Evolutionary conservation across 2,329 filamentous ascomycete genomes (phyloP), one percentile per base, ranked within the genome.

Genomic region (Chaetomium sp.): DNA sequence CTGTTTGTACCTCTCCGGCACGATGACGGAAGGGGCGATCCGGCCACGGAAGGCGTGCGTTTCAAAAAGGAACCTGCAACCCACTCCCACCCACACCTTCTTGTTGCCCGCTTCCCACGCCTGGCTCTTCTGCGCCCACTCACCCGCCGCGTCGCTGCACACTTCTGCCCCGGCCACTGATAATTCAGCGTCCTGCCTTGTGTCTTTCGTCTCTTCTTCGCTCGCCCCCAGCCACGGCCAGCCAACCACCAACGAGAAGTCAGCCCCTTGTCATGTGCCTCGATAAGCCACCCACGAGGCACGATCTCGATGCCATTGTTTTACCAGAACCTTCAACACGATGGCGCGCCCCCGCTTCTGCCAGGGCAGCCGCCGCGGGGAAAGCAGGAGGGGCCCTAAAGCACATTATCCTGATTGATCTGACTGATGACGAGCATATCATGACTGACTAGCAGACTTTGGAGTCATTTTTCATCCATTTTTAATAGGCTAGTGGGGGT

Each of bases 231-330:
- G 19, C 19, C 19, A 27, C 19, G 19, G 19, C 19, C 19, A 27
- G 49, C 49, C 49, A 52, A 49, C 54, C 45, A 52, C 54, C 54
- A 56, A 49, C 45, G 43, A 41, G 54, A 56, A 52, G 44, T 49
- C 49, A 33, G 45, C 37, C 49, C 49, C 49, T 52, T 41, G 49
- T 56, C 54, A 56, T 56, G 54, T 56, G 54, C 27, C 32, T 9
- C 11, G 12, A 48, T 47, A 38, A 45, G 49, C 38, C 54, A 49
- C 54, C 46, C 54, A 40, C 44, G 49, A 49, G 44, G 44, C 5
- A 14, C 11, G 41, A 51, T 47, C 36, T 47, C 52, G 46, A 54
- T 49, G 37, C 32, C 32, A 48, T 53, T 49, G 10, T 37, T 41
- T 37, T 44, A 5, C 10, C 10, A n/a, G 12, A 40, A 3, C n/a